phyloP scores from a whole-genome alignment of 2,329 filamentous ascomycete genomes.

The Cladosporium sp. region DNA sequence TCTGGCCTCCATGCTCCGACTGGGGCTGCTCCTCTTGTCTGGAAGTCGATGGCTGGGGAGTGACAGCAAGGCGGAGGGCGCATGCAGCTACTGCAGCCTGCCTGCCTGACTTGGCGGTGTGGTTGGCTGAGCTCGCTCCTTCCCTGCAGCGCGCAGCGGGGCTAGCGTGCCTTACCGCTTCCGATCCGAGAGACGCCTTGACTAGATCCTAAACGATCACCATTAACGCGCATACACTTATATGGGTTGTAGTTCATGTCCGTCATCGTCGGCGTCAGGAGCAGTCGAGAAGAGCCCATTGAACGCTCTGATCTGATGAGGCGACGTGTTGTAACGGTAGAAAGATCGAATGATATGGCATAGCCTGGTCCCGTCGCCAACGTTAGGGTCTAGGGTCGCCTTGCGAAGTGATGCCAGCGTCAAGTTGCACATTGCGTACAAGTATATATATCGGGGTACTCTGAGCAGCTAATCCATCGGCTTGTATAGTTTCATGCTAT shows the following conservation, averaged over 20 bases:
- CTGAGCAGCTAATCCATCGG: too few relatives aligned
- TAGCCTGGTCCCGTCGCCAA: too few relatives aligned
- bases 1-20: not conserved
- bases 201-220: not conserved
- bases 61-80: not conserved
- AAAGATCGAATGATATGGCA: too few relatives aligned
- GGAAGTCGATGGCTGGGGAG: not conserved
- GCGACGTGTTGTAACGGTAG: not conserved
- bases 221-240: not conserved
- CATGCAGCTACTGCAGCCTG: not conserved
- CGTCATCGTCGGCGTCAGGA: not conserved
- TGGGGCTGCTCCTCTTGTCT: not conserved
- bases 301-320: not conserved
- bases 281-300: not conserved
- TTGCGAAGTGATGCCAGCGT: too few relatives aligned
- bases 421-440: too few relatives aligned
- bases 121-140: not conserved
- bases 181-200: not conserved
- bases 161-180: not conserved
- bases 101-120: not conserved
- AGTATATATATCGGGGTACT: too few relatives aligned
- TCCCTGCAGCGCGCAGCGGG: not conserved
- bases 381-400: too few relatives aligned
- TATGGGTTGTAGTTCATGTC: not conserved
- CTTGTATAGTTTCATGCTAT: too few relatives aligned